Conservation (phyloP, 495 filamentous ascomycete species). For the Hyaloscypha hepaticicola region DNA sequence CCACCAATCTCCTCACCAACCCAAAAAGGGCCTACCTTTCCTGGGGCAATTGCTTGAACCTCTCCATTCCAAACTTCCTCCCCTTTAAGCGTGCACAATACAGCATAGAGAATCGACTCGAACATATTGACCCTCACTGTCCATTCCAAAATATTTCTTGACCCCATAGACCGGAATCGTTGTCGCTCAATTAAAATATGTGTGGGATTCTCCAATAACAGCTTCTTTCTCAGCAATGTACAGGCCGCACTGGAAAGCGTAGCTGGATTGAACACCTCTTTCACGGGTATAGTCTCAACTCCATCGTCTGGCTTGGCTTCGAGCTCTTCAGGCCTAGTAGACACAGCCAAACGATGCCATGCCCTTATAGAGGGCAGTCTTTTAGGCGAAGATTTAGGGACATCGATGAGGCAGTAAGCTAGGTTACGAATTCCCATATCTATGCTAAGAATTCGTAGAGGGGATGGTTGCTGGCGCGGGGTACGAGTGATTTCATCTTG, state of each 20-base stretch:
- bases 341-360: constrained; percentile 40
- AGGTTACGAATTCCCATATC: constrained; percentile 88
- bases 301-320: neutral
- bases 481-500: constrained; percentile 23
- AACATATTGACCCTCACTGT: constrained; percentile 87
- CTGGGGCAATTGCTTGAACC: constrained; percentile 39
- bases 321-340: constrained; percentile 11
- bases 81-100: constrained; percentile 56
- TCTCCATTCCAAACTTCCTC: constrained; percentile 42
- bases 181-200: constrained; percentile 88
- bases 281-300: neutral
- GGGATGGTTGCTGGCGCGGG: neutral
- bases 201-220: constrained; percentile 57
- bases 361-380: constrained; percentile 34
- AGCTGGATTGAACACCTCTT: constrained; percentile 31
- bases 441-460: constrained; percentile 65
- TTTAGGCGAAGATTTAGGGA: constrained; percentile 28
- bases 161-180: constrained; percentile 72
- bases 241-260: constrained; percentile 47
- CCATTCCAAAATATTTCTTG: constrained; percentile 75
- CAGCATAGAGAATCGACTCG: constrained; percentile 83
- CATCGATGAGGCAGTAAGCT: constrained; percentile 65
- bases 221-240: constrained; percentile 51
- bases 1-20: constrained; percentile 34
- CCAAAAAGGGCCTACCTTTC: constrained; percentile 43